Base-by-base conservation (phyloP, 2,329 filamentous ascomycete species). In the Pyrenochaeta sp. region DNA sequence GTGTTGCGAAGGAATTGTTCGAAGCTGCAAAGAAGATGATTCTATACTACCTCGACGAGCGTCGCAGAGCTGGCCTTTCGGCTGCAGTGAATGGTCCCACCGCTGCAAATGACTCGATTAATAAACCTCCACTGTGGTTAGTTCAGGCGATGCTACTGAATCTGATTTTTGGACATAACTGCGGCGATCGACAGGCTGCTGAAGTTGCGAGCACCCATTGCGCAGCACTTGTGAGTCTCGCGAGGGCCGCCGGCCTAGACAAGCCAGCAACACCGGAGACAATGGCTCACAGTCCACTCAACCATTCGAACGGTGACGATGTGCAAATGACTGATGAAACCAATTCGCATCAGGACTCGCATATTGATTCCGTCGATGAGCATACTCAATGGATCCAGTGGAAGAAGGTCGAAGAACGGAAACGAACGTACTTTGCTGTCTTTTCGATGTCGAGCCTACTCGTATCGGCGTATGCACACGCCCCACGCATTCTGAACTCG, bases 131-230 rank as follows among this genome's bases (percentile, higher is more conserved):
- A 0, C 84, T 97, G 40, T 98, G 94, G 93, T 84, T 99, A 27
- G 93, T 98, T 15, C 95, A 98, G 78, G 92, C 94, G 0, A 98
- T 98, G 94, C 83, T 98, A 8, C 84, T 99, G 50, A 98, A 97
- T 73, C 91, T 98, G 37, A 91, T 97, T 15, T 98, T 97, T 74
- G 94, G 94, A 13, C 92, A 97, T 77, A 96, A 96, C 66, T 96
- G 93, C 74, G 92, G 91, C 37, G 94, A 98, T 75, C 94, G 96
- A 80, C 90, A 88, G 52, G 91, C 92, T 24, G 92, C 91, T 59
- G 93, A 97, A 74, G 96, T 96, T 71, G 94, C 94, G 1, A 93
- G 90, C 62, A 97, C 91, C 1, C 94, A 98, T 74, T 96, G 92
- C 74, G 91, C 93, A 7, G 92, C 93, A 22, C 82, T 99, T 42